These are phyloP conservation scores for Carex arenaria DNA, from an alignment of 202 grass and related monocot species.

Conservation along the genomic window DNA sequence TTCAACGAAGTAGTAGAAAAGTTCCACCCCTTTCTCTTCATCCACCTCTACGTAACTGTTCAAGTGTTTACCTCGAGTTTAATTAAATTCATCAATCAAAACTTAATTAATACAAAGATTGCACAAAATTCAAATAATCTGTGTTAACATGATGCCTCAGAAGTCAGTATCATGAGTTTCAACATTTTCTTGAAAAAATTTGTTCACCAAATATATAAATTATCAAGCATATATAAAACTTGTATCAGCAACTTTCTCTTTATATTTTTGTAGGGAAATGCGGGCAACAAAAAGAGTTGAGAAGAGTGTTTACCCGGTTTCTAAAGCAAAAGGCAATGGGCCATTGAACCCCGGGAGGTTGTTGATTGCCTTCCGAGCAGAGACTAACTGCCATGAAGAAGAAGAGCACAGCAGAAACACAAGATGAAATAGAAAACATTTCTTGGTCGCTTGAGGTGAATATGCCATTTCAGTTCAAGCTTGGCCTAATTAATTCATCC, in stretches of 20 bases:
- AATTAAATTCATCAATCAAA: neutral
- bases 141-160: too few relatives aligned
- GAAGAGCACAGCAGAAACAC: neutral
- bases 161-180: too few relatives aligned
- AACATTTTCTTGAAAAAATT: neutral
- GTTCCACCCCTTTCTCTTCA: slow-evolving; percentile 29
- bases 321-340: slow-evolving; percentile 27
- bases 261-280: too few relatives aligned
- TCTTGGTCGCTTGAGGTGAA: neutral
- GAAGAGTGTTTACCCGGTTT: neutral
- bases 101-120: neutral
- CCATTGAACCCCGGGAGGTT: slow-evolving; percentile 45
- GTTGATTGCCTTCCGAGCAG: neutral
- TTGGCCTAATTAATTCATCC: neutral
- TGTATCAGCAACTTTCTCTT: too few relatives aligned
- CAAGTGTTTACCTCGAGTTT: neutral
- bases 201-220: too few relatives aligned
- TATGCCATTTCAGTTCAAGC: neutral
- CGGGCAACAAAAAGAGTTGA: too few relatives aligned
- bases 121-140: too few relatives aligned
- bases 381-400: neutral
- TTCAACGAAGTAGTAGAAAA: slow-evolving; percentile 61
- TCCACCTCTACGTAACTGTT: slow-evolving; percentile 50
- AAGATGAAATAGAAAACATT: neutral
- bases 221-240: too few relatives aligned